Evolutionary conservation across 2,329 filamentous ascomycete species (phyloP).

Genomic region (Ascosphaera acerosa): DNA sequence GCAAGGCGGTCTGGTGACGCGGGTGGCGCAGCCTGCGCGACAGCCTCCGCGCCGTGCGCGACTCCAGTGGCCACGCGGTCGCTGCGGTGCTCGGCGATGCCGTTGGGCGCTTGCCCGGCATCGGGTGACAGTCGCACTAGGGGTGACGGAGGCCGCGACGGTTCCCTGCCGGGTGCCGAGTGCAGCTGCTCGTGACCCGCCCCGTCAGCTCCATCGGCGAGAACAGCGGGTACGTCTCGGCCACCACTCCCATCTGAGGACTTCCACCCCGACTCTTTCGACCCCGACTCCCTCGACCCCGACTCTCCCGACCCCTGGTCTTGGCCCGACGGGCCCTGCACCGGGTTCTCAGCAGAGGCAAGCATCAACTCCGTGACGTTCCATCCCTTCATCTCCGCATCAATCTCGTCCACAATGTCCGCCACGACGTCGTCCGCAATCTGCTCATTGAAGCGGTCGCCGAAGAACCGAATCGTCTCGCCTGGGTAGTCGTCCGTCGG

Average conservation of each 20-base stretch:
- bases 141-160: no score
- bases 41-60: no score
- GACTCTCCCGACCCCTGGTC: neutral
- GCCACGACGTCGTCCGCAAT: constrained; percentile 85
- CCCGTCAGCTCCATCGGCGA: neutral
- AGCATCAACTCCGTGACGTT: constrained; percentile 12
- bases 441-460: constrained; percentile 70
- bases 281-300: neutral
- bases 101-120: no score
- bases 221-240: neutral
- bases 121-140: no score
- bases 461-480: constrained; percentile 28
- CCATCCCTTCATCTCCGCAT: constrained; percentile 40
- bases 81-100: no score
- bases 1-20: no score
- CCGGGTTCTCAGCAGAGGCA: neutral
- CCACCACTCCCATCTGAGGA: neutral
- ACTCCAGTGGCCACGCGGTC: no score
- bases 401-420: constrained; percentile 83
- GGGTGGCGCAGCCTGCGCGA: no score
- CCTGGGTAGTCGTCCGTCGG: constrained; percentile 13
- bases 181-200: no score
- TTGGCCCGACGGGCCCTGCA: no score
- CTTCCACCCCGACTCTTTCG: neutral
- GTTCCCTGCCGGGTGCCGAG: constrained; percentile 24